These are phyloP conservation scores for Musa troglodytarum DNA, from an alignment of 176 grass and related monocot species.

Conservation along the genomic window DNA sequence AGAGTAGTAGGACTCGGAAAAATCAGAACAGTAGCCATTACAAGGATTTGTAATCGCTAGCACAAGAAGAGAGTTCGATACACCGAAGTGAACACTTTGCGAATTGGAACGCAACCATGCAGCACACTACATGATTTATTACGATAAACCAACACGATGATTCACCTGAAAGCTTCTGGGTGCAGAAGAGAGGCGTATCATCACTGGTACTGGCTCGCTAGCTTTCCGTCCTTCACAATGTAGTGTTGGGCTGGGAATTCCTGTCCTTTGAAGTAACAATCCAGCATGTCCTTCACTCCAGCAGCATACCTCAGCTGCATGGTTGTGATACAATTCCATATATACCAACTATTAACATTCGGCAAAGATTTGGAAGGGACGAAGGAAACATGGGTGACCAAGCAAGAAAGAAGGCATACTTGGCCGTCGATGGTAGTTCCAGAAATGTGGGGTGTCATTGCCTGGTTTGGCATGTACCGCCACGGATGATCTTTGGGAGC, in stretches of 20 bases:
- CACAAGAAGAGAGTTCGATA: too few species aligned
- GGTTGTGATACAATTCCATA: background rate
- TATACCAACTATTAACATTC: background rate
- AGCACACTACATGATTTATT: too few species aligned
- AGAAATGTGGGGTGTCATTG: conserved; percentile 84
- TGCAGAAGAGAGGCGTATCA: background rate
- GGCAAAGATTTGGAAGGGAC: background rate
- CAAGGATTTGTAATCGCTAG: too few species aligned
- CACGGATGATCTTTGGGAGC: conserved; percentile 84
- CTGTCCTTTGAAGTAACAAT: conserved; percentile 80
- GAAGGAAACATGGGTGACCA: background rate
- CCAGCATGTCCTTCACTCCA: conserved; percentile 78
- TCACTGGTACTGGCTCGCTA: conserved; percentile 61
- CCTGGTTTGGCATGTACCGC: conserved; percentile 91
- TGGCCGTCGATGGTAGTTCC: conserved; percentile 85
- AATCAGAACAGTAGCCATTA: too few species aligned
- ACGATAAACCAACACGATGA: too few species aligned
- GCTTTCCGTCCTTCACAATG: conserved; percentile 80
- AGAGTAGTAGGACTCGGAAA: too few species aligned
- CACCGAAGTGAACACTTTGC: too few species aligned
- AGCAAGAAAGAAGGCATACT: conserved; percentile 23
- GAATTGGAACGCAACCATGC: too few species aligned
- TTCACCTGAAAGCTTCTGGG: too few species aligned
- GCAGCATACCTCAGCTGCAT: conserved; percentile 60
- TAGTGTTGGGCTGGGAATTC: conserved; percentile 77